A percentile compares a stretch with the other conserved stretches of the same genome.
Evolutionary conservation across 2,329 filamentous ascomycete genomes (phyloP).

Genomic region (Pseudogymnoascus verrucosus): DNA sequence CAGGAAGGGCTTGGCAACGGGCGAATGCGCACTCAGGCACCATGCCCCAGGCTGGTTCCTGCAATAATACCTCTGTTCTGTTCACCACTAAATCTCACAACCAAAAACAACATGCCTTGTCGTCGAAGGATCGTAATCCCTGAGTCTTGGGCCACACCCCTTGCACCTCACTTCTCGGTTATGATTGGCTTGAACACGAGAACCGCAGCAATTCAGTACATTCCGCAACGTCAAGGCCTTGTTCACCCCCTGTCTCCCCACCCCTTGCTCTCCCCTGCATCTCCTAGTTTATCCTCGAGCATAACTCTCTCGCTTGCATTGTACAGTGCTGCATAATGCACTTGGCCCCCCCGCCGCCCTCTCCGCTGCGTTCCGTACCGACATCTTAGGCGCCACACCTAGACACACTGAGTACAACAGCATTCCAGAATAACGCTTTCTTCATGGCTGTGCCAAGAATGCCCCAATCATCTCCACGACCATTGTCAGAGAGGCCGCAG

Average conservation of each 20-base stretch:
- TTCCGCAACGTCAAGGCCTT: neutral
- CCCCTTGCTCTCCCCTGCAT: neutral
- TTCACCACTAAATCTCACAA: neutral
- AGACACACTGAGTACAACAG: neutral
- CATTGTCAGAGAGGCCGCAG: neutral
- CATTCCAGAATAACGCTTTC: neutral
- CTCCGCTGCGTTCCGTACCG: neutral
- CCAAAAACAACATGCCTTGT: neutral
- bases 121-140: neutral
- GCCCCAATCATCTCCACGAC: neutral
- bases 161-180: neutral
- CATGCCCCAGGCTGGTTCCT: neutral
- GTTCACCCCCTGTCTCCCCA: neutral
- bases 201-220: neutral
- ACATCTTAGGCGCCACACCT: neutral
- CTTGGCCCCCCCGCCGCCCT: neutral
- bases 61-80: neutral
- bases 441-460: neutral
- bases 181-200: neutral
- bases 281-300: neutral
- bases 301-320: neutral
- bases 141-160: neutral
- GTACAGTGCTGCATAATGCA: neutral
- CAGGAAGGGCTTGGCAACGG: neutral
- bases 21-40: neutral